A percentile compares a stretch with the other conserved stretches of the same genome.
phyloP scores from a whole-genome alignment of 257 asterid genomes.

The Jacaranda mimosifolia region DNA sequence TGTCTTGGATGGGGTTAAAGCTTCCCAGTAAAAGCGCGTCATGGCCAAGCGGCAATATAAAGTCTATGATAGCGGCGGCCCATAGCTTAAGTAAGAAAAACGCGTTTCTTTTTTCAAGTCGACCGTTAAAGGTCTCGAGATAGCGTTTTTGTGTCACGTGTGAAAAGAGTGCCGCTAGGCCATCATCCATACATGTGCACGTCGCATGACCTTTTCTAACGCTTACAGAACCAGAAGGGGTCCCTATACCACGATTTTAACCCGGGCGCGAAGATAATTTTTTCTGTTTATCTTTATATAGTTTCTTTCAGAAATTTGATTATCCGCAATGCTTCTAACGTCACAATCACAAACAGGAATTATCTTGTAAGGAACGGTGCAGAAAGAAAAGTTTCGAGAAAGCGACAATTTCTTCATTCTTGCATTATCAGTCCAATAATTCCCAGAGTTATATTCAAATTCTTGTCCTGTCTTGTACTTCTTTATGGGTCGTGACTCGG shows the following conservation, averaged over 20 bases:
- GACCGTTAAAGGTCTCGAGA: not conserved
- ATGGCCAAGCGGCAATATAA: no score
- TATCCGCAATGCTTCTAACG: not conserved
- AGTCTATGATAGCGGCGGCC: no score
- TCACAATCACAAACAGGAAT: constrained; percentile 7
- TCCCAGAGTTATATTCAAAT: constrained; percentile 19
- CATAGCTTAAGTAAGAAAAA: no score
- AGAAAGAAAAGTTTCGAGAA: not conserved
- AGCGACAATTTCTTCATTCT: constrained; percentile 21
- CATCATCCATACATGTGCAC: no score
- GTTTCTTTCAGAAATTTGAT: not conserved
- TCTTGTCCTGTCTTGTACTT: not conserved
- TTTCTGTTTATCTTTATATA: not conserved
- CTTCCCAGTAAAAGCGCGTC: no score
- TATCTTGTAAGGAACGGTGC: not conserved
- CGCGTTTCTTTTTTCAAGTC: not conserved
- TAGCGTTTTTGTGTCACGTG: not conserved
- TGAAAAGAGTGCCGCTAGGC: no score
- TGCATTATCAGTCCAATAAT: constrained; percentile 26
- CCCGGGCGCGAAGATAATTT: not conserved
- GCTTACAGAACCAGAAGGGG: no score
- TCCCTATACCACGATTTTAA: no score
- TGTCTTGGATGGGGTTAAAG: no score
- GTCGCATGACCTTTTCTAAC: no score
- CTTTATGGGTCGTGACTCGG: constrained; percentile 5